phyloP scores from a whole-genome alignment of 306 rosid species.

The Canavalia ensiformis region DNA sequence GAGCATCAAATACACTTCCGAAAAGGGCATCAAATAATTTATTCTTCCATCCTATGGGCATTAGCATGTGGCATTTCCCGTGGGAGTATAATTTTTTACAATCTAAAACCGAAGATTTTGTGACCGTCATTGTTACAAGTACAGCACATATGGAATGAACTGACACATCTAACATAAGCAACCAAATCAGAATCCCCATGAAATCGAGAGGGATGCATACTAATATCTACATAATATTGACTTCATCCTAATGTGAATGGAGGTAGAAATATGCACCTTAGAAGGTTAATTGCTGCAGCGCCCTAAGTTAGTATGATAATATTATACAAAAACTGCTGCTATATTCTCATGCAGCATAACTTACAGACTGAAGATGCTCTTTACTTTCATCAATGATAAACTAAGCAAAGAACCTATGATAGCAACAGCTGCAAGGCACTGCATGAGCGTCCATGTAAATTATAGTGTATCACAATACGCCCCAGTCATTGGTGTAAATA shows the following conservation, averaged over 20 bases:
- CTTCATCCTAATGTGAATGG: slow-evolving; percentile 42
- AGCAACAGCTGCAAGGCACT: slow-evolving; percentile 50
- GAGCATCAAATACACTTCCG: background rate
- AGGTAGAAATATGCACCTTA: slow-evolving; percentile 36
- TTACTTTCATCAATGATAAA: slow-evolving; percentile 30
- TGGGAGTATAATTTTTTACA: background rate
- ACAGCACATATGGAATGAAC: slow-evolving; percentile 11
- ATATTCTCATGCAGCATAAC: slow-evolving; percentile 39
- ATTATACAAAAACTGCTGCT: slow-evolving; percentile 53
- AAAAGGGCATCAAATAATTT: slow-evolving; percentile 8
- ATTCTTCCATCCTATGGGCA: slow-evolving; percentile 8
- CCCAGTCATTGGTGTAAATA: slow-evolving; percentile 27
- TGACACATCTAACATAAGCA: slow-evolving; percentile 3
- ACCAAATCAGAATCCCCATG: slow-evolving; percentile 38
- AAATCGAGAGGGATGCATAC: slow-evolving; percentile 35
- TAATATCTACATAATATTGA: slow-evolving; percentile 49
- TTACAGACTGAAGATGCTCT: slow-evolving; percentile 47
- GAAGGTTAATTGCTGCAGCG: slow-evolving; percentile 49
- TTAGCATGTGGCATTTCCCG: background rate
- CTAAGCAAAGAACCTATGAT: slow-evolving; percentile 44
- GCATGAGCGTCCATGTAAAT: slow-evolving; percentile 34
- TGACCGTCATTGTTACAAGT: slow-evolving; percentile 33
- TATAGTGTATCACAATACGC: background rate
- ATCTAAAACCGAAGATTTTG: slow-evolving; percentile 34
- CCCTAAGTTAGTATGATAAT: slow-evolving; percentile 41